Percentiles rank a stretch among this genome's conserved stretches.
Evolutionary conservation across 2,329 filamentous ascomycete genomes (phyloP).

Genomic region (Colletotrichum coccodes): DNA sequence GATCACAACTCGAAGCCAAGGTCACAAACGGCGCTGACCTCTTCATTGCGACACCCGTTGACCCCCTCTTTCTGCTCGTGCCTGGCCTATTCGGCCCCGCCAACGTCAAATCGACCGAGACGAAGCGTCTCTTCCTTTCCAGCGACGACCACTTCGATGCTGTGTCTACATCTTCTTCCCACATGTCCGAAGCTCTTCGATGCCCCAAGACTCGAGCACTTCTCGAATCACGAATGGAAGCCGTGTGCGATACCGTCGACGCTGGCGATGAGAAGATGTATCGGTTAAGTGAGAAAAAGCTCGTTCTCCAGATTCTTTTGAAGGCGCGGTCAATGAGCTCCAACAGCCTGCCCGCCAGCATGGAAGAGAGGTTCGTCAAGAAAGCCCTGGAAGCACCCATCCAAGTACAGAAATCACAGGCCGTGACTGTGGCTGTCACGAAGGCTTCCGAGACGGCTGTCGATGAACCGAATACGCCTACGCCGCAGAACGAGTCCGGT

Average conservation of each 20-base stretch:
- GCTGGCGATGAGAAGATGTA: constrained; percentile 89
- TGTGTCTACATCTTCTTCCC: constrained; percentile 63
- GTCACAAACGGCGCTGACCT: constrained; percentile 76
- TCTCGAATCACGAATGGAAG: constrained; percentile 73
- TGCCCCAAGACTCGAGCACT: constrained; percentile 57
- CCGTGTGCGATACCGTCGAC: constrained; percentile 83
- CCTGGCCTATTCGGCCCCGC: constrained; percentile 69
- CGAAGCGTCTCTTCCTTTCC: constrained; percentile 73
- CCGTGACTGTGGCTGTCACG: constrained; percentile 38
- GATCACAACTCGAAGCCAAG: constrained; percentile 36
- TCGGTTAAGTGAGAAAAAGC: constrained; percentile 77
- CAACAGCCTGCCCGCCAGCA: constrained; percentile 75
- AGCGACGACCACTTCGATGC: constrained; percentile 78
- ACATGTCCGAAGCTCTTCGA: constrained; percentile 67
- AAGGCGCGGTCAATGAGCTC: constrained; percentile 79
- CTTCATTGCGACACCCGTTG: constrained; percentile 85
- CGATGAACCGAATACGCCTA: constrained; percentile 39
- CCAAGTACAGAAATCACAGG: constrained; percentile 71
- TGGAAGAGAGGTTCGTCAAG: constrained; percentile 87
- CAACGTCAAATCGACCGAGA: constrained; percentile 53
- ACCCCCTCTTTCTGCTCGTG: constrained; percentile 85
- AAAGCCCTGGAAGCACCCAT: constrained; percentile 82
- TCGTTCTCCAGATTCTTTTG: constrained; percentile 70
- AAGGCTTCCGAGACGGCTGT: not conserved
- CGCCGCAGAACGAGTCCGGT: constrained; percentile 42